Conservation (phyloP, 108 stramenopile genomes). For the Asterionellopsis glacialis region DNA sequence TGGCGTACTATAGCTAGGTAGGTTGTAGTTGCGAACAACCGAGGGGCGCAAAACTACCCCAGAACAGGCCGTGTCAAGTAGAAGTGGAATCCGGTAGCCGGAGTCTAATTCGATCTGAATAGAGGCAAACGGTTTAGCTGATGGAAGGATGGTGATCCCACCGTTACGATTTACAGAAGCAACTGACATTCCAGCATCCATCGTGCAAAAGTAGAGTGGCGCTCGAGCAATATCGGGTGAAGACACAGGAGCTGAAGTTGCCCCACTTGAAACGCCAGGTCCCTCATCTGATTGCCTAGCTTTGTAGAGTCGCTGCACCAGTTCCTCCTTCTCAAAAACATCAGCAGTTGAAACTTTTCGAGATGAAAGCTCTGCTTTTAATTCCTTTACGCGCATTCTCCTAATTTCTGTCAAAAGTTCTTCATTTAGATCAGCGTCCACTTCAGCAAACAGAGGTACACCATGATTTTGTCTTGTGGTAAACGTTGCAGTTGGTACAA, state of each 20-base stretch:
- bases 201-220: conserved; percentile 24
- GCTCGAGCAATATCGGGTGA: conserved; percentile 4
- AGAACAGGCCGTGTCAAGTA: conserved; percentile 81
- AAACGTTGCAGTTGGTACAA: too few relatives aligned
- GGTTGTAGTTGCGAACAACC: conserved; percentile 33
- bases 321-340: conserved; percentile 77
- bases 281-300: conserved; percentile 9
- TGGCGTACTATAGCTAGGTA: conserved; percentile 26
- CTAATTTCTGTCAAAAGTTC: conserved; percentile 20
- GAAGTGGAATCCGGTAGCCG: conserved; percentile 30
- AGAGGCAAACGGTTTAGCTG: conserved; percentile 49
- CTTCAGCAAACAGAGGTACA: too few relatives aligned
- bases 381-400: conserved; percentile 50
- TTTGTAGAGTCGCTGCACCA: conserved; percentile 53
- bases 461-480: too few relatives aligned
- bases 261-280: conserved; percentile 1
- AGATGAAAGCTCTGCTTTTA: conserved; percentile 56
- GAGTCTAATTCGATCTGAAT: conserved; percentile 27
- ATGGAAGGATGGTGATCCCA: conserved; percentile 35
- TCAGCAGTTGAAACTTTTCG: conserved; percentile 36
- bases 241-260: conserved; percentile 18
- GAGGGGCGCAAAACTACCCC: conserved; percentile 64
- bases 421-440: too few relatives aligned
- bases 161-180: conserved; percentile 32
- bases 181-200: conserved; percentile 37